Conservation (phyloP, 2,329 filamentous ascomycete genomes). For the Claviceps sorghi region DNA sequence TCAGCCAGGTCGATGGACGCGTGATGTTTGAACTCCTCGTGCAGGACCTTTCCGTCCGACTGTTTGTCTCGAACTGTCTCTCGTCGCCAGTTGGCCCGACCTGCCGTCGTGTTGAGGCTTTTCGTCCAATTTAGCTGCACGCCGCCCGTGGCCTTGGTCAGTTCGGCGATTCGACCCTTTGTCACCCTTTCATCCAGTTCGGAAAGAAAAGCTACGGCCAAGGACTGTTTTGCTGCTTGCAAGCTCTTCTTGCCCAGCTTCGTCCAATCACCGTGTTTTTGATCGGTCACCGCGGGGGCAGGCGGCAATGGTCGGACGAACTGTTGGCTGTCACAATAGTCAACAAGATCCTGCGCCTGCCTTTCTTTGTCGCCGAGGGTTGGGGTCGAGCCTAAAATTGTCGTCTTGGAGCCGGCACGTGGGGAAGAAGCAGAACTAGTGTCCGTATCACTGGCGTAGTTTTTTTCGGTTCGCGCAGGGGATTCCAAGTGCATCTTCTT, state of each 20-base stretch:
- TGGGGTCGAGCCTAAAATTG: not conserved
- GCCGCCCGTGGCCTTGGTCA: slow-evolving; percentile 52
- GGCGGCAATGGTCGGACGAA: not conserved
- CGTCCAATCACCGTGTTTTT: not conserved
- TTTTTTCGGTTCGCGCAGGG: not conserved
- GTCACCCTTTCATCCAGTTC: slow-evolving; percentile 58
- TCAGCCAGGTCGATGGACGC: slow-evolving; percentile 78
- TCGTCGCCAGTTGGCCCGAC: slow-evolving; percentile 57
- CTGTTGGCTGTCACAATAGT: not conserved
- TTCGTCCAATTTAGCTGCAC: slow-evolving; percentile 61
- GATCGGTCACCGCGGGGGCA: not conserved
- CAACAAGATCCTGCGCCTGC: not conserved
- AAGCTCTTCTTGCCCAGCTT: slow-evolving; percentile 40
- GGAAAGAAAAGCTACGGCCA: slow-evolving; percentile 49
- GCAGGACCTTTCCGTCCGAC: slow-evolving; percentile 12
- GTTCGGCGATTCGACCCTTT: slow-evolving; percentile 38
- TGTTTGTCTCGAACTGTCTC: slow-evolving; percentile 32
- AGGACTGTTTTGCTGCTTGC: slow-evolving; percentile 41
- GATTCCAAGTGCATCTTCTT: not conserved
- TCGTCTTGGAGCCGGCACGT: not conserved
- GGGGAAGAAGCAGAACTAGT: not conserved
- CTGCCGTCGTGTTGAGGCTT: slow-evolving; percentile 67
- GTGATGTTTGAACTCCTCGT: slow-evolving; percentile 35
- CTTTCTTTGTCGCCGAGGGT: not conserved
- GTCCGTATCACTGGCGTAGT: not conserved